Evolutionary conservation across 1,139 yeast genomes (phyloP).

Genomic region (Petasospora rhodanensis): DNA sequence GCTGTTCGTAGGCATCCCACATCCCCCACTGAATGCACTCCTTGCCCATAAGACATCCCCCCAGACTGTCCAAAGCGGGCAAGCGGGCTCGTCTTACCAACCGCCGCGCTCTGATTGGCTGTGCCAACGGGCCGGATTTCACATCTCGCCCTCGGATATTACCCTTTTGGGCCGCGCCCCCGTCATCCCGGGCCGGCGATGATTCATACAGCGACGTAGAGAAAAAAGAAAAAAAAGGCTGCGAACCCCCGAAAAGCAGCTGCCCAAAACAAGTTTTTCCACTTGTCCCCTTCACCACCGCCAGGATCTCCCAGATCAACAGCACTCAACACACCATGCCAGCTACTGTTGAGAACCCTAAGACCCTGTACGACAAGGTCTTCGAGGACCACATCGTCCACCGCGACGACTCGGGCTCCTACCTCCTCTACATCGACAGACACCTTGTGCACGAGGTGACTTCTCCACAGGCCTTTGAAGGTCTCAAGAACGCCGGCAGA

Average conservation of each 20-base stretch:
- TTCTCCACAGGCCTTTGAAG: constrained; percentile 98
- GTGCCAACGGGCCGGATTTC: constrained; percentile 3
- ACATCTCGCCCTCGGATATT: not conserved
- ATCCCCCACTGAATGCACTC: too few relatives aligned
- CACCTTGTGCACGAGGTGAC: constrained; percentile 98
- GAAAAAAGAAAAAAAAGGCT: too few relatives aligned
- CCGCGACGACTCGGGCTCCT: constrained; percentile 81
- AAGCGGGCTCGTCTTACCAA: constrained; percentile 1
- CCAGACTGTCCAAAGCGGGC: too few relatives aligned
- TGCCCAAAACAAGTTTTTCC: not conserved
- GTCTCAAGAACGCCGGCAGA: constrained; percentile 82
- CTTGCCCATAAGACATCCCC: too few relatives aligned
- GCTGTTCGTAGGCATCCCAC: too few relatives aligned
- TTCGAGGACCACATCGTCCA: constrained; percentile 92
- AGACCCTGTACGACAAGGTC: constrained; percentile 91
- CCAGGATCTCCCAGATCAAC: too few relatives aligned
- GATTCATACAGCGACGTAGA: too few relatives aligned
- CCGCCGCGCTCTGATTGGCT: constrained; percentile 5
- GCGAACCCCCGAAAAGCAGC: not conserved
- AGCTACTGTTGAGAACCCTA: constrained; percentile 32
- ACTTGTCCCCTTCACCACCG: not conserved
- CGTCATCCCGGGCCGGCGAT: too few relatives aligned
- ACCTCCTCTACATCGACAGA: constrained; percentile 85
- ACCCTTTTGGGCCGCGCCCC: not conserved
- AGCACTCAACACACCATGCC: constrained; percentile 5